phyloP scores from a whole-genome alignment of 2,329 filamentous ascomycete genomes.

The Fusarium tanahbumbuense region DNA sequence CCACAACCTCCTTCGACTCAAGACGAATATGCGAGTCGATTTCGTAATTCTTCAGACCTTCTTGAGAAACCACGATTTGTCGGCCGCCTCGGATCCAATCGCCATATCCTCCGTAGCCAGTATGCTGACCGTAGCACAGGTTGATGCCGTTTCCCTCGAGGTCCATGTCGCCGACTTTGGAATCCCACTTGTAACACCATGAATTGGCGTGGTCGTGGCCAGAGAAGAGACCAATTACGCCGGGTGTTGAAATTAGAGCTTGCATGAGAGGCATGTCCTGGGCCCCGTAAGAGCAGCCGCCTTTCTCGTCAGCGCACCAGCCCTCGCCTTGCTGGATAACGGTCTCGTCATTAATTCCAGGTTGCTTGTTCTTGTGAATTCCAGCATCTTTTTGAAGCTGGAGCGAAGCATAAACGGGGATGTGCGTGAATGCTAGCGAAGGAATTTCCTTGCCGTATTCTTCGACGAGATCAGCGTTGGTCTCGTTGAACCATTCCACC shows the following conservation, averaged over 20 bases:
- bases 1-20: conserved; percentile 65
- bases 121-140: conserved; percentile 72
- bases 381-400: conserved; percentile 42
- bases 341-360: conserved; percentile 60
- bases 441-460: conserved; percentile 53
- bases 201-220: conserved; percentile 75
- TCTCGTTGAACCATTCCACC: conserved; percentile 58
- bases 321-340: conserved; percentile 57
- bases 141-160: conserved; percentile 58
- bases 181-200: conserved; percentile 67
- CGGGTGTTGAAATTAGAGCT: conserved; percentile 65
- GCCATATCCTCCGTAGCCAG: conserved; percentile 77
- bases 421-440: conserved; percentile 63
- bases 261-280: conserved; percentile 73
- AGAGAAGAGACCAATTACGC: conserved; percentile 68
- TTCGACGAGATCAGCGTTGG: conserved; percentile 48
- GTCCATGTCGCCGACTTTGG: conserved; percentile 60
- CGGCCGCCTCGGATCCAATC: conserved; percentile 71
- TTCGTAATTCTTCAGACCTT: conserved; percentile 53
- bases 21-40: conserved; percentile 71
- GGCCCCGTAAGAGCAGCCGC: conserved; percentile 55
- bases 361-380: conserved; percentile 54
- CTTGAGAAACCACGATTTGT: conserved; percentile 63
- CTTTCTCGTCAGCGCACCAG: conserved; percentile 56
- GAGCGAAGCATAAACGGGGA: conserved; percentile 52